Evolutionary conservation across 2,329 filamentous ascomycete species (phyloP).

Genomic region (Endoconidiophora polonica): DNA sequence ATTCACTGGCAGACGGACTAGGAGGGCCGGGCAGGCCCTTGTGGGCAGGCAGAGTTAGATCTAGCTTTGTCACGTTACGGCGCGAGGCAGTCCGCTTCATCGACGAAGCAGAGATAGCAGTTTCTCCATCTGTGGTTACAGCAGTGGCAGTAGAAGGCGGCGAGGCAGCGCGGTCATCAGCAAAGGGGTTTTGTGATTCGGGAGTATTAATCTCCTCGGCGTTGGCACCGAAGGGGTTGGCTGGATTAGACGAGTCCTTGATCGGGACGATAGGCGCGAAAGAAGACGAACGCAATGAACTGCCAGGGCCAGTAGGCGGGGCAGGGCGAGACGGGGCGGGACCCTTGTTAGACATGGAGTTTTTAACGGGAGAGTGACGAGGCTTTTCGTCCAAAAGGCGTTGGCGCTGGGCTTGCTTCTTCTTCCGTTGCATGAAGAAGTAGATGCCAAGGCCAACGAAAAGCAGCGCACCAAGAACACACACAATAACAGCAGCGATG

Average conservation of each 20-base stretch:
- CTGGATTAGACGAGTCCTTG: slow-evolving; percentile 24
- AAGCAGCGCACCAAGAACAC: slow-evolving; percentile 54
- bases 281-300: slow-evolving; percentile 2
- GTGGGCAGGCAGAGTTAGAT: slow-evolving; percentile 32
- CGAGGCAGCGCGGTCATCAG: slow-evolving; percentile 28
- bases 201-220: slow-evolving; percentile 23
- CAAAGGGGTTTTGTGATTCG: slow-evolving; percentile 42
- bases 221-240: slow-evolving; percentile 56
- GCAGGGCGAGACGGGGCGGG: slow-evolving; percentile 9
- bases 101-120: slow-evolving; percentile 24
- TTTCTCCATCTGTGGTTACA: slow-evolving; percentile 18
- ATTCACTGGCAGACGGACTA: slow-evolving; percentile 48
- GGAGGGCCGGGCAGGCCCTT: slow-evolving; percentile 24
- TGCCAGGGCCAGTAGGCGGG: slow-evolving; percentile 10
- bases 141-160: background rate
- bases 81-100: slow-evolving; percentile 40
- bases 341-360: slow-evolving; percentile 1
- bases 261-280: slow-evolving; percentile 5
- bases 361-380: background rate
- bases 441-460: slow-evolving; percentile 51
- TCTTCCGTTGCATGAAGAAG: slow-evolving; percentile 52
- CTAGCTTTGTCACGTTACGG: slow-evolving; percentile 32
- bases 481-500: slow-evolving; percentile 75
- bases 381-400: slow-evolving; percentile 18
- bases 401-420: slow-evolving; percentile 44